Percentiles rank a stretch among this genome's conserved stretches.
Evolutionary conservation across 192 early-diverging fungal species (phyloP).

Genomic region (Coemansia sp.): DNA sequence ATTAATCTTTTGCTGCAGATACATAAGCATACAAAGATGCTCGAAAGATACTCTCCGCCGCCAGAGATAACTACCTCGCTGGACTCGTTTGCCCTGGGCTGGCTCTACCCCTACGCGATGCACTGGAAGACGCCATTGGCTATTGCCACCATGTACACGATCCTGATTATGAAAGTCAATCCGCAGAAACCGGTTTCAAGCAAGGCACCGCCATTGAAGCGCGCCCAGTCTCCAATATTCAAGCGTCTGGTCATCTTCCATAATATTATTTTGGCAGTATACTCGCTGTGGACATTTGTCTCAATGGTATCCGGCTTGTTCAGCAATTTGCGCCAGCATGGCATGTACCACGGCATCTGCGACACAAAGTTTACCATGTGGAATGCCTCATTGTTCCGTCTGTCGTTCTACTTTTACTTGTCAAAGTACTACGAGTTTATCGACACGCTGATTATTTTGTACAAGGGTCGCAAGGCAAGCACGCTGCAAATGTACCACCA

Average conservation of each 20-base stretch:
- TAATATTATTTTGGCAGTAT: conserved; percentile 70
- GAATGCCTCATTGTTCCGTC: conserved; percentile 69
- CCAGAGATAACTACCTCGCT: conserved; percentile 27
- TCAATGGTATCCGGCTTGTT: conserved; percentile 59
- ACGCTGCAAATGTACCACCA: conserved; percentile 88
- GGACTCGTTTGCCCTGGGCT: conserved; percentile 64
- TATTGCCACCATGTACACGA: conserved; percentile 62
- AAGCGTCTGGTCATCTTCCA: conserved; percentile 77
- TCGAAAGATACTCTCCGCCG: conserved; percentile 39
- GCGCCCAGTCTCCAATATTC: conserved; percentile 55
- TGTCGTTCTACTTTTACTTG: conserved; percentile 84
- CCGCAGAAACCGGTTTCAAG: conserved; percentile 28
- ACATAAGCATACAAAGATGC: conserved; percentile 13
- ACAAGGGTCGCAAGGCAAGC: conserved; percentile 71
- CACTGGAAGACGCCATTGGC: conserved; percentile 69
- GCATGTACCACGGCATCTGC: conserved; percentile 66
- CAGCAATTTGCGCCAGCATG: conserved; percentile 56
- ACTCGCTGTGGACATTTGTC: conserved; percentile 73
- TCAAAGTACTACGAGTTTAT: conserved; percentile 89
- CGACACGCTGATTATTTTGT: conserved; percentile 82
- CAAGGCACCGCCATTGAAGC: conserved; percentile 10
- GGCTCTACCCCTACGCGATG: conserved; percentile 73
- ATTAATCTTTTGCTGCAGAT: background rate
- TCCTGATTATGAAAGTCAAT: conserved; percentile 37
- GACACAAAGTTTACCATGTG: conserved; percentile 67